Evolutionary conservation across 1,284 basidiomycete genomes (phyloP).

Genomic region (Pseudozyma sp.): DNA sequence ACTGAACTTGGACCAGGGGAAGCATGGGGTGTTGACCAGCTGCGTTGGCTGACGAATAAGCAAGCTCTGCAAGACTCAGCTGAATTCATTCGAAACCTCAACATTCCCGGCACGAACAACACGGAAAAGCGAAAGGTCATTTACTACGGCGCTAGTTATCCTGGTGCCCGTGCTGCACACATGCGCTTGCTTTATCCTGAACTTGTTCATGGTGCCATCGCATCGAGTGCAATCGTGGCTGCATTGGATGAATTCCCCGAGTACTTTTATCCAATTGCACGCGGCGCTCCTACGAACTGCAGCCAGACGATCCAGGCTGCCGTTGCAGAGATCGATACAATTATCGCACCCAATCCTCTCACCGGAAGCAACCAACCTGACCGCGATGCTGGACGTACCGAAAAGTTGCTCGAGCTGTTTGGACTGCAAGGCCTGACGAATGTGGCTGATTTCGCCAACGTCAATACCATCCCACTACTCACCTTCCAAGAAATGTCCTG

Average conservation of each 20-base stretch:
- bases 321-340: slow-evolving; percentile 57
- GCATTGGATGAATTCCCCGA: slow-evolving; percentile 69
- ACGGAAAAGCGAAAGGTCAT: slow-evolving; percentile 77
- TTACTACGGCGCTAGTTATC: slow-evolving; percentile 86
- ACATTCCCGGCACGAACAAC: slow-evolving; percentile 78
- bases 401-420: slow-evolving; percentile 50
- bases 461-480: slow-evolving; percentile 58
- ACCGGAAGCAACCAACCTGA: slow-evolving; percentile 47
- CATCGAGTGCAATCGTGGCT: slow-evolving; percentile 73
- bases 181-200: slow-evolving; percentile 88
- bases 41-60: slow-evolving; percentile 85
- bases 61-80: slow-evolving; percentile 93
- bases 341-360: slow-evolving; percentile 58
- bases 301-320: slow-evolving; percentile 77
- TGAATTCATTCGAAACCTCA: slow-evolving; percentile 85
- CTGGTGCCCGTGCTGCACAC: slow-evolving; percentile 93
- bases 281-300: slow-evolving; percentile 79
- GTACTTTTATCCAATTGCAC: slow-evolving; percentile 87
- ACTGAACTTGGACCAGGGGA: slow-evolving; percentile 77
- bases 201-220: slow-evolving; percentile 89
- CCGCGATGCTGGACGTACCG: slow-evolving; percentile 36
- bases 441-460: slow-evolving; percentile 57
- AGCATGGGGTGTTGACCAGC: slow-evolving; percentile 70
- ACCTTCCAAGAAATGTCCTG: slow-evolving; percentile 63
- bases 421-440: slow-evolving; percentile 50